A percentile compares a stretch with the other conserved stretches of the same genome.
Conservation (phyloP, 169 alveolate genomes). For the Hepatocystis sp. region DNA sequence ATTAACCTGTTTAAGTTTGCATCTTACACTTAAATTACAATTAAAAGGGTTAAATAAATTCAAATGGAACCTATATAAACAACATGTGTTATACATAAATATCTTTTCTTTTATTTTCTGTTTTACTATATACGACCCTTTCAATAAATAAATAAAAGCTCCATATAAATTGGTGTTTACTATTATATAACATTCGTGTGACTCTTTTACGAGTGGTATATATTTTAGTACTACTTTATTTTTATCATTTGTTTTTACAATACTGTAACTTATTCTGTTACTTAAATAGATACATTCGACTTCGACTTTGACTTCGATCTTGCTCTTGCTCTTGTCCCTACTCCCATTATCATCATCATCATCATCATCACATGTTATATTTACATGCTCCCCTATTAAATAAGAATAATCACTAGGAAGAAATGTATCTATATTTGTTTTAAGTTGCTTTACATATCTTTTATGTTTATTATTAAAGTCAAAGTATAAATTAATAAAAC, state of each 20-base stretch:
- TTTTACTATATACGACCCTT: conserved; percentile 33
- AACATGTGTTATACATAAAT: conserved; percentile 43
- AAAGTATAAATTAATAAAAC: conserved; percentile 20
- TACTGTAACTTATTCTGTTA: conserved; percentile 23
- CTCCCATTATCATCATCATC: not conserved
- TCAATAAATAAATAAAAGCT: conserved; percentile 37
- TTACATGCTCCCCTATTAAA: conserved; percentile 12
- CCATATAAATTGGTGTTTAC: conserved; percentile 32
- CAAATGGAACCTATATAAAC: conserved; percentile 19
- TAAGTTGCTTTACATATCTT: conserved; percentile 22
- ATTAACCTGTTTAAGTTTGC: conserved; percentile 2
- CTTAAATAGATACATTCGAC: conserved; percentile 46
- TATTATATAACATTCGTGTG: conserved; percentile 55
- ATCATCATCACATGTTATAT: not conserved
- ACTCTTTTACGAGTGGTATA: conserved; percentile 16
- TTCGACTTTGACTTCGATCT: too few species aligned
- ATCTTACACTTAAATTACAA: conserved; percentile 28
- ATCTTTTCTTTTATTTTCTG: conserved; percentile 52
- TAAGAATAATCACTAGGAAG: conserved; percentile 5
- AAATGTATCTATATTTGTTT: not conserved
- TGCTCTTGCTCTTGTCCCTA: not conserved
- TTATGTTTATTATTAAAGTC: conserved; percentile 22
- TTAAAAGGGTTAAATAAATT: conserved; percentile 55
- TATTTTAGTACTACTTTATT: conserved; percentile 22
- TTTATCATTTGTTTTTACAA: not conserved